Evolutionary conservation across 1,284 basidiomycete genomes (phyloP).

Genomic region (Sporisorium graminicola): DNA sequence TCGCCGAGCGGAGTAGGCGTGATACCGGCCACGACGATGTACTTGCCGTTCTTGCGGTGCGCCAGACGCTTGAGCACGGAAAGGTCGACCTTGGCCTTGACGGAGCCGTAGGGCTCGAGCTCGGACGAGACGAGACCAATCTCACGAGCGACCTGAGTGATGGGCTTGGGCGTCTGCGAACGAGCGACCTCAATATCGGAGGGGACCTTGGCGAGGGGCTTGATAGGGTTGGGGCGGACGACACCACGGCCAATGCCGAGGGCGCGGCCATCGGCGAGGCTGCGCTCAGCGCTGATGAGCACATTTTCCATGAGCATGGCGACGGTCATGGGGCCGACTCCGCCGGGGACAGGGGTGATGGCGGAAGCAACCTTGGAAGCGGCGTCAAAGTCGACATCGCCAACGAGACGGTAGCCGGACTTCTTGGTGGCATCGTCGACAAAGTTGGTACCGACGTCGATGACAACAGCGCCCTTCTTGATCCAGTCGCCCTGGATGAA

Average conservation of each 20-base stretch:
- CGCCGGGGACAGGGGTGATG: constrained; percentile 94
- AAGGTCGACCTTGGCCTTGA: constrained; percentile 97
- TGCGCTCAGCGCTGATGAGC: constrained; percentile 81
- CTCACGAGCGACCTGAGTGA: constrained; percentile 86
- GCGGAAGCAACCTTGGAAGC: constrained; percentile 83
- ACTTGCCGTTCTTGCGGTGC: constrained; percentile 92
- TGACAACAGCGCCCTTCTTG: constrained; percentile 83
- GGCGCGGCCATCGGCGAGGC: constrained; percentile 76
- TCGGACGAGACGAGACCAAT: constrained; percentile 89
- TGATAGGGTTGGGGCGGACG: constrained; percentile 83
- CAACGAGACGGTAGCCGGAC: constrained; percentile 93
- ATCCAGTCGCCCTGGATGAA: constrained; percentile 94
- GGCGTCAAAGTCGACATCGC: constrained; percentile 89
- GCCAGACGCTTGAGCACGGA: constrained; percentile 85
- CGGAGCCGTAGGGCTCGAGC: constrained; percentile 92
- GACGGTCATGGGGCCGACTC: constrained; percentile 99
- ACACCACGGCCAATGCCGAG: constrained; percentile 77
- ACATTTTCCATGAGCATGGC: constrained; percentile 99
- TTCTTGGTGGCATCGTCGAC: constrained; percentile 87
- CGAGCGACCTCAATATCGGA: constrained; percentile 93
- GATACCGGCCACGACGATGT: constrained; percentile 96
- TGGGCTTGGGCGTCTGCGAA: constrained; percentile 91
- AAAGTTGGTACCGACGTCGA: constrained; percentile 92
- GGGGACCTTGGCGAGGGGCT: constrained; percentile 81
- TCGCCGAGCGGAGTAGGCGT: constrained; percentile 98